A percentile compares a stretch with the other conserved stretches of the same genome.
These are phyloP conservation scores for Yamagishiella unicocca DNA, from an alignment of 139 green algal species.

Conservation along the genomic window DNA sequence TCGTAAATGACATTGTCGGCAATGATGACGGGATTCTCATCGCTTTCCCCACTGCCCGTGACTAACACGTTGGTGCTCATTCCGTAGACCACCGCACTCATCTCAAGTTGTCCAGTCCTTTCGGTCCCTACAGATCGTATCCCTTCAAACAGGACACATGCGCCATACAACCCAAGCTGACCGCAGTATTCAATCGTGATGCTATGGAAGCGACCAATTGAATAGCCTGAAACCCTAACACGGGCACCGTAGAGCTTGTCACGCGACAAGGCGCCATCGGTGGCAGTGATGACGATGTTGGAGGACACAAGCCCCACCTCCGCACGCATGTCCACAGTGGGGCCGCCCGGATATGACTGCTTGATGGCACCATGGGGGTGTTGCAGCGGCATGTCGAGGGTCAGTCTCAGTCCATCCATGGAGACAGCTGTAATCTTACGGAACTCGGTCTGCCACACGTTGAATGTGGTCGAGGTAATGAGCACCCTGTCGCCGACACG, in stretches of 20 bases:
- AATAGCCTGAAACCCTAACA: slow-evolving; percentile 37
- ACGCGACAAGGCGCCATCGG: neutral
- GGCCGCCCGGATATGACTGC: slow-evolving; percentile 20
- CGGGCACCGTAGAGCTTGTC: slow-evolving; percentile 48
- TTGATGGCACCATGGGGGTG: slow-evolving; percentile 8
- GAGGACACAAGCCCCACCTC: slow-evolving; percentile 50
- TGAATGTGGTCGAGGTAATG: slow-evolving; percentile 62
- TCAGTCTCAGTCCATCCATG: slow-evolving; percentile 40
- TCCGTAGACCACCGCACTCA: slow-evolving; percentile 39
- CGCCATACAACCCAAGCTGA: slow-evolving; percentile 39
- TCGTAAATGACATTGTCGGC: slow-evolving; percentile 35
- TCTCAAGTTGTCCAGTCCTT: too few relatives aligned
- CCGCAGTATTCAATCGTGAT: slow-evolving; percentile 47
- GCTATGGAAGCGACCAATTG: slow-evolving; percentile 15
- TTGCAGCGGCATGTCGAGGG: slow-evolving; percentile 49
- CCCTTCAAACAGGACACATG: slow-evolving; percentile 43
- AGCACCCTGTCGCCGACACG: slow-evolving; percentile 47
- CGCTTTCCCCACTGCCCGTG: neutral
- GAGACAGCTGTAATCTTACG: slow-evolving; percentile 52
- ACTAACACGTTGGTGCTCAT: slow-evolving; percentile 45
- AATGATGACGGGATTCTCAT: neutral
- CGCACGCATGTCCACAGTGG: slow-evolving; percentile 36
- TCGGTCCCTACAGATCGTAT: too few relatives aligned
- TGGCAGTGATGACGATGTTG: slow-evolving; percentile 1
- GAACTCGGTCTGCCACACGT: slow-evolving; percentile 57